Conservation (phyloP, 768 basidiomycete genomes). For the Leccinum pellstonianum region DNA sequence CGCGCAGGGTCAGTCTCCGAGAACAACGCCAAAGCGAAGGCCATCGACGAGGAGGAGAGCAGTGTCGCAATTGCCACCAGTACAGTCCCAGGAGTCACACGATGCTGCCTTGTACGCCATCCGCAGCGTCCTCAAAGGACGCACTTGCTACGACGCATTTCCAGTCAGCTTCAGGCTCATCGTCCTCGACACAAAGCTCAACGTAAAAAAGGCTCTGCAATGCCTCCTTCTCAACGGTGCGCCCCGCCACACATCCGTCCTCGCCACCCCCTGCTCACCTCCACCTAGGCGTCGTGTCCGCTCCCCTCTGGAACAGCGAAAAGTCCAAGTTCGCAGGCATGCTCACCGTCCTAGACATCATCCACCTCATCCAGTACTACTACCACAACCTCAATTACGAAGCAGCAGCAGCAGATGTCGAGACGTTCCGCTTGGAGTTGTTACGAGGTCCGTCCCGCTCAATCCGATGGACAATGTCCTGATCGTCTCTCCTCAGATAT, state of each 20-base stretch:
- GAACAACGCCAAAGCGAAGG: constrained; percentile 47
- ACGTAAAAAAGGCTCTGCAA: constrained; percentile 92
- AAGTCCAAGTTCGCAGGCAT: constrained; percentile 92
- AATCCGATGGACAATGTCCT: constrained; percentile 7
- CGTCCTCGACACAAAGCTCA: constrained; percentile 93
- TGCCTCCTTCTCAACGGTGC: constrained; percentile 81
- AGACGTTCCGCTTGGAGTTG: constrained; percentile 85
- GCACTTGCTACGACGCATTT: constrained; percentile 93
- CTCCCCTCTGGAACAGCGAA: constrained; percentile 97
- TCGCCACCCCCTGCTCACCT: neutral
- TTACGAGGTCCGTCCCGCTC: constrained; percentile 66
- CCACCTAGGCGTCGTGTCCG: constrained; percentile 86
- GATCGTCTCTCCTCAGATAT: constrained; percentile 59
- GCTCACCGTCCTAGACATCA: constrained; percentile 99
- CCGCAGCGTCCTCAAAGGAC: constrained; percentile 76
- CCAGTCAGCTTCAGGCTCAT: constrained; percentile 96
- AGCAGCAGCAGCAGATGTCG: constrained; percentile 85
- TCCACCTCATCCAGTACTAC: constrained; percentile 98
- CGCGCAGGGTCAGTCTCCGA: constrained; percentile 41
- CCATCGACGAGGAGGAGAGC: constrained; percentile 59
- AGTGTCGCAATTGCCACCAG: constrained; percentile 54
- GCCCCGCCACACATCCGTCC: neutral
- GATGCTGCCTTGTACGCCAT: constrained; percentile 69
- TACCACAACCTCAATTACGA: constrained; percentile 83
- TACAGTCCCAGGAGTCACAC: constrained; percentile 58